Conservation (phyloP, 768 basidiomycete species). For the Auricularia sp. region DNA sequence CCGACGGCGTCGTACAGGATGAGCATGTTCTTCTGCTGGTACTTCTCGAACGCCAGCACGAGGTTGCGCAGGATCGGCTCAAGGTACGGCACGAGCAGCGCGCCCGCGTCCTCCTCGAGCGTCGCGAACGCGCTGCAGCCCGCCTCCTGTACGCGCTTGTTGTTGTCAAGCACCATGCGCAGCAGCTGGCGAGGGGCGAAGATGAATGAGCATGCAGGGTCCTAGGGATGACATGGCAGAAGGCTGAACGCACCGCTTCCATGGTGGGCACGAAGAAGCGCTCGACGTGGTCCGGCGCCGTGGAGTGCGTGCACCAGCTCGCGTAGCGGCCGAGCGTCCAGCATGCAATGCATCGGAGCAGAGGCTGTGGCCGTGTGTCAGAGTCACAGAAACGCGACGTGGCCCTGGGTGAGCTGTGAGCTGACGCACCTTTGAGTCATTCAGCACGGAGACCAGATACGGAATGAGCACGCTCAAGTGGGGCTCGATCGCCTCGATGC, state of each 20-base stretch:
- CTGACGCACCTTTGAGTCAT: conserved; percentile 73
- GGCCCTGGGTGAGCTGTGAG: neutral
- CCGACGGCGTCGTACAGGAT: conserved; percentile 99
- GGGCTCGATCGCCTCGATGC: conserved; percentile 90
- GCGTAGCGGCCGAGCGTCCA: conserved; percentile 99
- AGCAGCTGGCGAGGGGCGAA: conserved; percentile 54
- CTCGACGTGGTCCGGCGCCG: conserved; percentile 79
- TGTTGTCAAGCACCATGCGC: conserved; percentile 94
- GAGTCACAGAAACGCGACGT: conserved; percentile 1
- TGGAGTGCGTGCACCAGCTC: conserved; percentile 86
- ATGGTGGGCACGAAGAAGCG: conserved; percentile 93
- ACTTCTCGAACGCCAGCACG: conserved; percentile 93
- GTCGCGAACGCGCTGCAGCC: conserved; percentile 99
- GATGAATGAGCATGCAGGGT: neutral
- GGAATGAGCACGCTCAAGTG: conserved; percentile 91
- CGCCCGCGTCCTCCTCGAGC: conserved; percentile 92
- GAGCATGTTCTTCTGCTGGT: conserved; percentile 98
- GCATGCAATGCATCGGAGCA: conserved; percentile 96
- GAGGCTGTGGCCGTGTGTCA: conserved; percentile 47
- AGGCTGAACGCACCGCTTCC: conserved; percentile 71
- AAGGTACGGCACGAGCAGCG: conserved; percentile 82
- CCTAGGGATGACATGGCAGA: neutral
- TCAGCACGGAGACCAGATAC: conserved; percentile 82
- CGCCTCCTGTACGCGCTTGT: conserved; percentile 98
- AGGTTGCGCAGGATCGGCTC: conserved; percentile 92